Conservation (phyloP, 2,329 filamentous ascomycete genomes). For the Albifimbria verrucaria region DNA sequence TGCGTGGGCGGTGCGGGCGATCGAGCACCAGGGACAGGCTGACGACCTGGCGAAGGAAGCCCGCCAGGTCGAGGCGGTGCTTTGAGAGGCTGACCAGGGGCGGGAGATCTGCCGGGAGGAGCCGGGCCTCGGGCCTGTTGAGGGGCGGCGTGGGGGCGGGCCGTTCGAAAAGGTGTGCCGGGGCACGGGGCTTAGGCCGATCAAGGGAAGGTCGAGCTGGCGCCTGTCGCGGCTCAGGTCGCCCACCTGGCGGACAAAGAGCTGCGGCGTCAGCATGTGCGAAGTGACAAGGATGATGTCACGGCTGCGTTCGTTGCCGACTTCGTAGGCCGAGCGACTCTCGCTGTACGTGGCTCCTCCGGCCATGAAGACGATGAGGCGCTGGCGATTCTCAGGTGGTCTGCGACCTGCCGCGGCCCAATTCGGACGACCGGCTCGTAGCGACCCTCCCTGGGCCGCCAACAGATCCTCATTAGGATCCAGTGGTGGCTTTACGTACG, state of each 20-base stretch:
- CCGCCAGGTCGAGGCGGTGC: slow-evolving; percentile 12
- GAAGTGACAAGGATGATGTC: slow-evolving; percentile 88
- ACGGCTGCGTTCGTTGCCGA: slow-evolving; percentile 66
- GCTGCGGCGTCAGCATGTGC: slow-evolving; percentile 84
- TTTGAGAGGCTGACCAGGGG: slow-evolving; percentile 6
- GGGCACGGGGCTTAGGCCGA: slow-evolving; percentile 74
- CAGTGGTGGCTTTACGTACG: slow-evolving; percentile 68
- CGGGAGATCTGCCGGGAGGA: slow-evolving; percentile 11
- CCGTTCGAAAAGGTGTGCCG: slow-evolving; percentile 80
- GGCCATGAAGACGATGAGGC: slow-evolving; percentile 90
- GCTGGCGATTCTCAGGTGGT: slow-evolving; percentile 75
- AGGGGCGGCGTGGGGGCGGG: slow-evolving; percentile 50
- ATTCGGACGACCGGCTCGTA: slow-evolving; percentile 88
- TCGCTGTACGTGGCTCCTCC: slow-evolving; percentile 95
- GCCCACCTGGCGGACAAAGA: slow-evolving; percentile 79
- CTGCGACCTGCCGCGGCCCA: slow-evolving; percentile 84
- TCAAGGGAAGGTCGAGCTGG: slow-evolving; percentile 79
- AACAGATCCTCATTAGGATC: slow-evolving; percentile 59
- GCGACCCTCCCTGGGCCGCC: slow-evolving; percentile 63
- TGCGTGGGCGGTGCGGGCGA: slow-evolving; percentile 44
- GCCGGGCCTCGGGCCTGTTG: slow-evolving; percentile 17
- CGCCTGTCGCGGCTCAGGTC: slow-evolving; percentile 75
- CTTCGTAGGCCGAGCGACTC: slow-evolving; percentile 82
- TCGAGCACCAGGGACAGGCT: slow-evolving; percentile 19
- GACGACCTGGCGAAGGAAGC: slow-evolving; percentile 12